Base-by-base conservation (phyloP, 1,284 basidiomycete genomes). In the Rhodotorula glutinis region DNA sequence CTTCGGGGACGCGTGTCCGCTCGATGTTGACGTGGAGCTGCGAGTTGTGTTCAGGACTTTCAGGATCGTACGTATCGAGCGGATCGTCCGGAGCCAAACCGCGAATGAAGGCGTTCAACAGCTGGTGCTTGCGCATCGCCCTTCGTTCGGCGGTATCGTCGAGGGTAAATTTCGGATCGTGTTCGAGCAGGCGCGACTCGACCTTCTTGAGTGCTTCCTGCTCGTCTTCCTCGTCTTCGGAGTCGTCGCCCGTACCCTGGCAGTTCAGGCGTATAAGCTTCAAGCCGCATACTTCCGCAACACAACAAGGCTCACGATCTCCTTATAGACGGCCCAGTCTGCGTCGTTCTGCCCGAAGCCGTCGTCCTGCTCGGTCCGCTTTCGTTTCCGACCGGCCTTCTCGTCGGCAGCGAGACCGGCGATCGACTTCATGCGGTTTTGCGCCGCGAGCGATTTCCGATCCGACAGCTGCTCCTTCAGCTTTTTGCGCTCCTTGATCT, bases 251-350 rank as follows among this genome's bases (percentile, higher is more conserved):
- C 4, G 60, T 60, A 30, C 63, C 70, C 69, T 72, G 53, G 8
- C 25, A 7, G 16, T n/a, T n/a, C n/a, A n/a, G n/a, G n/a, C n/a
- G n/a, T n/a, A n/a, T n/a, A n/a, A n/a, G n/a, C n/a, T n/a, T n/a
- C n/a, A n/a, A n/a, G n/a, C n/a, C n/a, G n/a, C n/a, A n/a, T n/a
- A n/a, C n/a, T n/a, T n/a, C n/a, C n/a, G n/a, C n/a, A n/a, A n/a
- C n/a, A n/a, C n/a, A n/a, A n/a, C n/a, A 38, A 38, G 44, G 51
- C 83, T 71, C 75, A 92, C 92, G 66, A 99, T 95, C 80, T 97
- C 94, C 65, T 95, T 90, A 78, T 98, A 98, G 60, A 98, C 93
- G 0, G 88, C 88, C 95, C 96, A 98, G 78, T 98, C 95, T 23
- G 89, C 91, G 76, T 98, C 95, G 73, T 98, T 89, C 40, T 88